Evolutionary conservation across 805 yeast genomes (phyloP), one percentile per base, ranked within the genome.

Genomic region (Myxozyma vanderwaltii): DNA sequence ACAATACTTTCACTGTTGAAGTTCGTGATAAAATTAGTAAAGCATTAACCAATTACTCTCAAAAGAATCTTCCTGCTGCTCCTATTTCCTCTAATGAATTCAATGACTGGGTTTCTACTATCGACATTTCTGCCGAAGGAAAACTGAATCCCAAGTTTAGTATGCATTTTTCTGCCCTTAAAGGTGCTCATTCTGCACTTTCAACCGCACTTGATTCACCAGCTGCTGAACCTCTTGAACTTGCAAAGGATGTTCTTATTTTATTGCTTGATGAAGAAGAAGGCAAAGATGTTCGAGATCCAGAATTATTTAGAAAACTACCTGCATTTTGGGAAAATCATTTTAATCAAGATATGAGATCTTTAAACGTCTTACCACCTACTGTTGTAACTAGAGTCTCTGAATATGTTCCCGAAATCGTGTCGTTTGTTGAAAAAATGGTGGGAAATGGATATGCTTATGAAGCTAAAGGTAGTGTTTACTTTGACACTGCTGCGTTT

Each of bases 351-450:
- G 99, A 94, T 70, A 94, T 94, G 99, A 77, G 77, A 4, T 79
- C 79, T 33, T 80, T 94, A 72, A 91, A 91, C 68, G 98, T 94
- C 6, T 76, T 88, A 52, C 87, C 94, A 10, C 87, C 98, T 2
- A 80, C 88, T 2, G 81, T 91, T 29, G 89, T 95, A 27, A 94
- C 99, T 2, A 84, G 99, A 65, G 99, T 94, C 15, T 88, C 96
- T 3, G 99, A 94, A 36, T 48, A 51, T 27, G 55, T 51, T 3
- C 55, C 55, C 29, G 39, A 50, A 38, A 35, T 51, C 19, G 45
- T 21, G 21, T 46, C 46, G 33, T 54, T 54, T 31, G 49, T 44
- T 21, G 41, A 29, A 73, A 79, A 77, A 67, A 91, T 94, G 70
- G 83, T 92, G 44, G 73, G 70, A 2, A 88, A 87, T 67, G 96